These are phyloP conservation scores for Pythium plurisporium DNA, from an alignment of 352 stramenopile genomes.

Conservation along the genomic window DNA sequence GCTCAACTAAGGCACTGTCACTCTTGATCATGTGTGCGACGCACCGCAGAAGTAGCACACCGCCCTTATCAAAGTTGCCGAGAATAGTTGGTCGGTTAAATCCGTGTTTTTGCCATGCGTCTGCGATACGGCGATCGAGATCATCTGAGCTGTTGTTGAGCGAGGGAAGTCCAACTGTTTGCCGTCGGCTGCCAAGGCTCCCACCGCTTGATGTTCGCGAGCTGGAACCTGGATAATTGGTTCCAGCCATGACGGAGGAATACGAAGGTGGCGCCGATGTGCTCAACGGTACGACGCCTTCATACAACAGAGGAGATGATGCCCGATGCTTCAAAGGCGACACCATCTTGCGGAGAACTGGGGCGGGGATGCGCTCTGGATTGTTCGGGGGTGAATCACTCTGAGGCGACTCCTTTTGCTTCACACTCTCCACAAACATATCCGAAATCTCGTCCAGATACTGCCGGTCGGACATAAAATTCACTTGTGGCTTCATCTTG, in stretches of 20 bases:
- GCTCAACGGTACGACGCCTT: constrained; percentile 15
- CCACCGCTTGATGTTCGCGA: constrained; percentile 17
- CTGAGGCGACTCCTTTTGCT: constrained; percentile 13
- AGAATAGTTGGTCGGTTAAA: constrained; percentile 62
- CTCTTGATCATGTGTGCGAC: constrained; percentile 67
- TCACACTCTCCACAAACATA: constrained; percentile 45
- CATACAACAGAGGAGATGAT: constrained; percentile 24
- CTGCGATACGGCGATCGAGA: constrained; percentile 33
- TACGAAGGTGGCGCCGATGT: constrained; percentile 12
- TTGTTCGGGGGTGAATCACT: constrained; percentile 24
- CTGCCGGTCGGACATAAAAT: constrained; percentile 59
- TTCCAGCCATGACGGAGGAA: constrained; percentile 1
- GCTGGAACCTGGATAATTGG: neutral
- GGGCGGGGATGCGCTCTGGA: constrained; percentile 13
- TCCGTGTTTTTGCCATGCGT: constrained; percentile 71
- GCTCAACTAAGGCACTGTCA: constrained; percentile 35
- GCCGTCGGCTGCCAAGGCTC: constrained; percentile 25
- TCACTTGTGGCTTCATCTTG: constrained; percentile 62
- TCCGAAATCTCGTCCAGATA: constrained; percentile 62
- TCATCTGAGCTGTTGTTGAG: constrained; percentile 22
- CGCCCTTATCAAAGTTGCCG: constrained; percentile 76
- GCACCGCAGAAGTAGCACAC: constrained; percentile 58
- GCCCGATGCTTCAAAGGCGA: constrained; percentile 23
- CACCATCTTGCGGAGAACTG: constrained; percentile 16
- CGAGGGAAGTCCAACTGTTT: constrained; percentile 27